Conservation (phyloP, 2,329 filamentous ascomycete genomes). For the Cercospora janseana region DNA sequence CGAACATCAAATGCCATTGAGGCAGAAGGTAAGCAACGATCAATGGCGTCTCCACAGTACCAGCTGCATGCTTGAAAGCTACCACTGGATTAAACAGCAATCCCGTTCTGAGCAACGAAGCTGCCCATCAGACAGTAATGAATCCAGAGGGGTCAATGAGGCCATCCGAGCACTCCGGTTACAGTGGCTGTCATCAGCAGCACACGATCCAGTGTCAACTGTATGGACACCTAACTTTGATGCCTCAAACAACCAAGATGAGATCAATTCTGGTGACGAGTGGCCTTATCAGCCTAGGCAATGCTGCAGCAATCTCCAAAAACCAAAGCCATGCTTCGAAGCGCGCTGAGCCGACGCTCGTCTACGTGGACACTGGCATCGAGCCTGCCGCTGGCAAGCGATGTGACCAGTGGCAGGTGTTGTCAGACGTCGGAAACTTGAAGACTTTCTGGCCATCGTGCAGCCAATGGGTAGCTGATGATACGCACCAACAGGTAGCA, state of each 20-base stretch:
- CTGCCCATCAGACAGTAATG: background rate
- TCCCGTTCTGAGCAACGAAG: background rate
- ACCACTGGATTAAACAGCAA: background rate
- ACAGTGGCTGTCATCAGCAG: background rate
- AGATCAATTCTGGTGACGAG: background rate
- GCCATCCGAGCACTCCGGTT: background rate
- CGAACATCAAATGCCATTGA: background rate
- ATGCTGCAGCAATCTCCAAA: conserved; percentile 1
- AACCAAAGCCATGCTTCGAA: background rate
- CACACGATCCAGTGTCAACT: background rate
- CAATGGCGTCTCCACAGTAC: background rate
- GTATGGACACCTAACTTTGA: background rate
- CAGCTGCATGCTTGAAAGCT: conserved; percentile 1
- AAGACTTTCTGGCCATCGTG: conserved; percentile 2
- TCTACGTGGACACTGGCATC: background rate
- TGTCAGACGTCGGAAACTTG: background rate
- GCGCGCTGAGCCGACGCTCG: background rate
- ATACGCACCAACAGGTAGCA: background rate
- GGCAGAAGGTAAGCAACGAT: conserved; percentile 1
- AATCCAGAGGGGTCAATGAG: too few relatives aligned
- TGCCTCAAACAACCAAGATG: background rate
- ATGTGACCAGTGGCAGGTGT: background rate
- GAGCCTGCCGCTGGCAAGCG: background rate
- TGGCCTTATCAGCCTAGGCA: background rate
- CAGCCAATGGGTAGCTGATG: background rate